Percentiles rank a stretch among this genome's conserved stretches.
These are phyloP conservation scores for Fusarium chuoi DNA, from an alignment of 2,329 filamentous ascomycete species.

Conservation along the genomic window DNA sequence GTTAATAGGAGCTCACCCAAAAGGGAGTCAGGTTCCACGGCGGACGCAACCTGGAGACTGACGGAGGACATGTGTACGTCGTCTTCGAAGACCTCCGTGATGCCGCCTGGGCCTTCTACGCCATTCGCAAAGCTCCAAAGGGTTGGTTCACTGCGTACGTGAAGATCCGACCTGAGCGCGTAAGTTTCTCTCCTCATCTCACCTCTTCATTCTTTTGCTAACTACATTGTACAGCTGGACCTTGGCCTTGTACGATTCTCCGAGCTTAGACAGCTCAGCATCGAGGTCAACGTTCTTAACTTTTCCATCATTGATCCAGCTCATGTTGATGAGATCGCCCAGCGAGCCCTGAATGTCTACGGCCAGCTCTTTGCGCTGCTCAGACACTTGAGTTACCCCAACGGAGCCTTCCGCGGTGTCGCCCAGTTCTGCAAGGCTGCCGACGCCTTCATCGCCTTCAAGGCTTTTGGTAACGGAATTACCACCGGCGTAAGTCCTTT, in stretches of 20 bases:
- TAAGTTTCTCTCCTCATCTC: background rate
- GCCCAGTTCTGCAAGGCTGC: slow-evolving; percentile 65
- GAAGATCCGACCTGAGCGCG: slow-evolving; percentile 18
- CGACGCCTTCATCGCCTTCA: slow-evolving; percentile 54
- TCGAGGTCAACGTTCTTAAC: slow-evolving; percentile 40
- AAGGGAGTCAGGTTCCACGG: slow-evolving; percentile 51
- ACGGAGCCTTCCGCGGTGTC: slow-evolving; percentile 58
- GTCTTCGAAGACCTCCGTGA: slow-evolving; percentile 71
- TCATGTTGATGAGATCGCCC: slow-evolving; percentile 50
- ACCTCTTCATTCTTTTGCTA: background rate
- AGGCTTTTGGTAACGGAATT: slow-evolving; percentile 46
- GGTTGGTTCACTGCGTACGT: slow-evolving; percentile 55
- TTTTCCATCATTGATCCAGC: slow-evolving; percentile 38
- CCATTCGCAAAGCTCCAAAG: slow-evolving; percentile 54
- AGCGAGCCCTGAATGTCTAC: slow-evolving; percentile 55
- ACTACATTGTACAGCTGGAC: background rate
- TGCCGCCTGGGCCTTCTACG: slow-evolving; percentile 61
- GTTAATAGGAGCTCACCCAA: slow-evolving; percentile 52
- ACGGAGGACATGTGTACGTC: slow-evolving; percentile 59
- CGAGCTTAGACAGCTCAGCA: slow-evolving; percentile 45
- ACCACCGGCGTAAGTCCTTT: slow-evolving; percentile 41
- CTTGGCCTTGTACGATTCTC: slow-evolving; percentile 8
- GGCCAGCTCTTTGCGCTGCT: slow-evolving; percentile 65
- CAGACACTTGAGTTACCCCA: slow-evolving; percentile 52
- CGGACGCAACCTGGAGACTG: slow-evolving; percentile 49